A percentile compares a stretch with the other conserved stretches of the same genome.
Conservation (phyloP, 495 filamentous ascomycete genomes). For the Penicillium bovifimosum region DNA sequence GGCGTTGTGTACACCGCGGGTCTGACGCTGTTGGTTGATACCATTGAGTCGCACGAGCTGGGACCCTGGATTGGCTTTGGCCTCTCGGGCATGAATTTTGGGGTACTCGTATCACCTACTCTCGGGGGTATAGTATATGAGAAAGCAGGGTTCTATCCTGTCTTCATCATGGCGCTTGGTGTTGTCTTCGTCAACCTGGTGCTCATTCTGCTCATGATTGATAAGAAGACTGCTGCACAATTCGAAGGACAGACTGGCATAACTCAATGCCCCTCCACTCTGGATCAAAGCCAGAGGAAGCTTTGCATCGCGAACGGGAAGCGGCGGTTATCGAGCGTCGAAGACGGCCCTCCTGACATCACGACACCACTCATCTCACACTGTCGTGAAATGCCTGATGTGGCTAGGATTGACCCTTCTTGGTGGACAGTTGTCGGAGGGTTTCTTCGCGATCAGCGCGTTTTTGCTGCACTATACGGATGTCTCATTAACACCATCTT, state of each 20-base stretch:
- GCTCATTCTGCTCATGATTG: constrained; percentile 1
- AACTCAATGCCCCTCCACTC: too few species aligned
- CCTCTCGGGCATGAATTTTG: constrained; percentile 5
- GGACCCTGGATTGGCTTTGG: constrained; percentile 8
- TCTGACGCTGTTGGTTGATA: constrained; percentile 5
- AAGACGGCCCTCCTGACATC: neutral
- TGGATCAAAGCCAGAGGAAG: neutral
- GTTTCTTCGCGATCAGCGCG: neutral
- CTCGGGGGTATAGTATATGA: constrained; percentile 6
- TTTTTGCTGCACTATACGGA: constrained; percentile 3
- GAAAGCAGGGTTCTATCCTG: constrained; percentile 2
- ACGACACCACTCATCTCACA: neutral
- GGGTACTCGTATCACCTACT: constrained; percentile 3
- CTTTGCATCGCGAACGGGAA: neutral
- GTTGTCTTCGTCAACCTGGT: neutral
- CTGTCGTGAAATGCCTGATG: neutral
- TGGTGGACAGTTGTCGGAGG: constrained; percentile 5
- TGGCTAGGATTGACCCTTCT: neutral
- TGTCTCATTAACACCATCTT: constrained; percentile 3
- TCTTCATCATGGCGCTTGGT: constrained; percentile 1
- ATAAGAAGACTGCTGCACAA: neutral
- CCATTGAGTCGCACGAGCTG: constrained; percentile 9
- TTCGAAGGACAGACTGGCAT: neutral
- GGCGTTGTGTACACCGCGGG: constrained; percentile 2
- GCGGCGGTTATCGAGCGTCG: neutral